Conservation (phyloP, 2,329 filamentous ascomycete genomes). For the Stagonosporopsis cucurbitacearum region DNA sequence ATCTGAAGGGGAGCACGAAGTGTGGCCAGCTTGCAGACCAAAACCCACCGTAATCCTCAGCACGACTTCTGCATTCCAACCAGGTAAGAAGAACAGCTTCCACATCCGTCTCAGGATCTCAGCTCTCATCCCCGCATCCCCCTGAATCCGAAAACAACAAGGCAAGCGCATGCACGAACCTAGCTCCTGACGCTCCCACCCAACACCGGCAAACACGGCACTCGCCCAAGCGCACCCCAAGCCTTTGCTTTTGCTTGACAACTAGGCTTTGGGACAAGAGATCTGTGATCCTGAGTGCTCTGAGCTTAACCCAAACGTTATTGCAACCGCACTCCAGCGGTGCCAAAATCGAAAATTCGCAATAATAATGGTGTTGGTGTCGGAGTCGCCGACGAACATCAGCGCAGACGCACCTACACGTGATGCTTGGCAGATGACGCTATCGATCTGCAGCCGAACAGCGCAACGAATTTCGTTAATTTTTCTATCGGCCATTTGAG, state of each 20-base stretch:
- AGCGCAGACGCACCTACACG: background rate
- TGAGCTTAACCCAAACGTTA: conserved; percentile 11
- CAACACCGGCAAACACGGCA: conserved; percentile 12
- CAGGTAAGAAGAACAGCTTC: background rate
- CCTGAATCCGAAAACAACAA: background rate
- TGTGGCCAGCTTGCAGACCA: background rate
- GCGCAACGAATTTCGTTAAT: background rate
- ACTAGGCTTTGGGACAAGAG: conserved; percentile 8
- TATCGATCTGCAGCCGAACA: background rate
- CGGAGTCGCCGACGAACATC: background rate
- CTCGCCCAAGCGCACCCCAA: conserved; percentile 11
- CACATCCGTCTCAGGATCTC: background rate
- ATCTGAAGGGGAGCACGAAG: background rate
- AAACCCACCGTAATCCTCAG: background rate
- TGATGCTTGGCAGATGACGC: conserved; percentile 9
- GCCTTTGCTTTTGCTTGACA: conserved; percentile 17
- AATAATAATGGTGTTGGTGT: background rate
- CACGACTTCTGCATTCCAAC: background rate
- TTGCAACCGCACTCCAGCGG: background rate
- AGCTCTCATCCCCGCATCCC: background rate
- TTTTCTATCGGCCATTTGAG: background rate
- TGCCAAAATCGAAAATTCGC: background rate
- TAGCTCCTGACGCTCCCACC: background rate
- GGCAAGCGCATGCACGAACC: background rate
- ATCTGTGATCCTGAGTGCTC: background rate